A percentile compares a stretch with the other conserved stretches of the same genome.
Conservation (phyloP, 352 stramenopile genomes). For the Aphanomyces euteiches region DNA sequence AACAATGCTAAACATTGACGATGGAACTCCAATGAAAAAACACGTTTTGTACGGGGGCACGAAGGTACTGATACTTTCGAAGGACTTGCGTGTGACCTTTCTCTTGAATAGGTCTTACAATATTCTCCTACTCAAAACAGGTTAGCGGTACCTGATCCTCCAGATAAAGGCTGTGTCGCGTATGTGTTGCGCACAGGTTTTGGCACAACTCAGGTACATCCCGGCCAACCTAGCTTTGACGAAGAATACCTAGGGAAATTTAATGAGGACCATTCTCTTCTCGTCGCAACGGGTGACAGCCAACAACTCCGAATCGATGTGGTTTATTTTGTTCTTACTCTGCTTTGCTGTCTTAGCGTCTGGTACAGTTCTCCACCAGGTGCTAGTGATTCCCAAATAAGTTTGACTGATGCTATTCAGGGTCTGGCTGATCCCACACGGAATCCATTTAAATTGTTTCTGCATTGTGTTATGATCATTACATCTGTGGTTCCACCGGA, state of each 20-base stretch:
- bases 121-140: not conserved
- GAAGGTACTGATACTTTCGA: slow-evolving; percentile 34
- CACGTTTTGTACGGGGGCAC: slow-evolving; percentile 81
- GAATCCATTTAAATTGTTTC: slow-evolving; percentile 86
- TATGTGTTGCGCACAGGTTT: slow-evolving; percentile 92
- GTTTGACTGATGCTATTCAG: not conserved
- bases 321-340: slow-evolving; percentile 91
- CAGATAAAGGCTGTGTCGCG: slow-evolving; percentile 82
- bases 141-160: slow-evolving; percentile 37
- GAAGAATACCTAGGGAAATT: slow-evolving; percentile 45
- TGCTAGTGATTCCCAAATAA: not conserved
- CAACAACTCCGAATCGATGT: slow-evolving; percentile 89
- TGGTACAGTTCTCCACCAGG: slow-evolving; percentile 69
- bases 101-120: slow-evolving; percentile 21
- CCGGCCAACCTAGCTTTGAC: not conserved
- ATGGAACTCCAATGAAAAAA: slow-evolving; percentile 35
- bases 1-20: slow-evolving; percentile 29
- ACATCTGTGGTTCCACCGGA: slow-evolving; percentile 94
- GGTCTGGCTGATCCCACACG: slow-evolving; percentile 47
- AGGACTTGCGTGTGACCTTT: not conserved
- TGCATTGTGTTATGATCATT: slow-evolving; percentile 96
- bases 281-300: slow-evolving; percentile 88
- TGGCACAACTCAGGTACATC: slow-evolving; percentile 75
- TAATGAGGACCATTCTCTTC: slow-evolving; percentile 94
- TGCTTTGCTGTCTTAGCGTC: slow-evolving; percentile 86